These are phyloP conservation scores for Nelumbo lutea DNA, from an alignment of 164 flowering plant genomes.

Conservation along the genomic window DNA sequence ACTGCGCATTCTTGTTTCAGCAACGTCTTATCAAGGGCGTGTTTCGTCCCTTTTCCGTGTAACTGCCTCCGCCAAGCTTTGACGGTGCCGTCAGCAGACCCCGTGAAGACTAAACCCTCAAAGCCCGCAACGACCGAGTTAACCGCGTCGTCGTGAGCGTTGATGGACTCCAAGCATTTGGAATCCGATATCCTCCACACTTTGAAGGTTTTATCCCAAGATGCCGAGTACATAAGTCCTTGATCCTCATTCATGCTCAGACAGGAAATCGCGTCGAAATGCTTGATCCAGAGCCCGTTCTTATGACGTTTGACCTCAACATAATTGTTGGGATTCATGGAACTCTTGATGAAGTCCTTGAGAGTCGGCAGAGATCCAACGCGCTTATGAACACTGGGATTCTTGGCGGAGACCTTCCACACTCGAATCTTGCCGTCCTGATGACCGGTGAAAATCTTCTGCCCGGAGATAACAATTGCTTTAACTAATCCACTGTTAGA, in stretches of 20 bases:
- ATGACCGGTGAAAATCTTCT: constrained; percentile 81
- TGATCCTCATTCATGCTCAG: constrained; percentile 57
- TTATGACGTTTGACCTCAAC: constrained; percentile 48
- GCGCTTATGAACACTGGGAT: constrained; percentile 44
- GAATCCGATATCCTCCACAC: constrained; percentile 70
- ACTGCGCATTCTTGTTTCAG: constrained; percentile 71
- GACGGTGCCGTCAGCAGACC: constrained; percentile 82
- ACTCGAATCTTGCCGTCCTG: constrained; percentile 86
- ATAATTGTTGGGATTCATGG: constrained; percentile 66
- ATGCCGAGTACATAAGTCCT: constrained; percentile 67
- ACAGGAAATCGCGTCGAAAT: constrained; percentile 77
- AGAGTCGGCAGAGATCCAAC: constrained; percentile 60
- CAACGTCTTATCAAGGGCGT: constrained; percentile 36
- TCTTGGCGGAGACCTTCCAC: constrained; percentile 55
- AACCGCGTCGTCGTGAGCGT: constrained; percentile 82
- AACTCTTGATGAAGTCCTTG: constrained; percentile 57
- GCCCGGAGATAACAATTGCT: constrained; percentile 63
- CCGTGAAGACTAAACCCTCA: constrained; percentile 62
- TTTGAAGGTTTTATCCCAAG: constrained; percentile 85
- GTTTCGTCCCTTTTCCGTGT: constrained; percentile 46
- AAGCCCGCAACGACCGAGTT: constrained; percentile 58
- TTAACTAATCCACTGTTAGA: constrained; percentile 79
- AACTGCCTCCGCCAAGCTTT: constrained; percentile 65
- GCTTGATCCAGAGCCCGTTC: constrained; percentile 69
- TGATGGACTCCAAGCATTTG: constrained; percentile 72